Percentiles rank a stretch among this genome's conserved stretches.
These are phyloP conservation scores for Erysimum pusillum DNA, from an alignment of 441 rosid genomes.

Conservation along the genomic window DNA sequence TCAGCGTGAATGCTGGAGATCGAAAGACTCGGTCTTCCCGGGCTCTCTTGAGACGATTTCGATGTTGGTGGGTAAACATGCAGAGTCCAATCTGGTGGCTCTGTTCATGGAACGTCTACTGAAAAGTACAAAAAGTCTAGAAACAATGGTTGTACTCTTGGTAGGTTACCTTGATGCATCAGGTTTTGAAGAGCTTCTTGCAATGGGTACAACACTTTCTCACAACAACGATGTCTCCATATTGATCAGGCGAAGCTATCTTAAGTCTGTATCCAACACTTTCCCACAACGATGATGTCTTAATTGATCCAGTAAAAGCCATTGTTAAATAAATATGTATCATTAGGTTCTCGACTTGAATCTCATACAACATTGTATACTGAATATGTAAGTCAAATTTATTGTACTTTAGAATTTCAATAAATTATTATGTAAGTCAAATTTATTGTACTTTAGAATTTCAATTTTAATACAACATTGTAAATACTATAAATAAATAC, in stretches of 20 bases:
- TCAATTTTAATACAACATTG: too few relatives aligned
- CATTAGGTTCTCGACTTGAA: conserved; percentile 8
- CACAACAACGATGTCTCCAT: conserved; percentile 32
- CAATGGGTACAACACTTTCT: conserved; percentile 40
- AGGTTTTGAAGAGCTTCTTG: conserved; percentile 43
- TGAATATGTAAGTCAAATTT: not conserved
- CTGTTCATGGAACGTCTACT: conserved; percentile 43
- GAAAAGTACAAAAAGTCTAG: conserved; percentile 36
- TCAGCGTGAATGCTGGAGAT: conserved; percentile 42
- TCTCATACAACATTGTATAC: conserved; percentile 11
- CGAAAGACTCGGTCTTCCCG: conserved; percentile 29
- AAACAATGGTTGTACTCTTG: conserved; percentile 42
- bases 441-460: not conserved
- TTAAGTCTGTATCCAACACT: conserved; percentile 19
- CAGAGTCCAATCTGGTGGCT: conserved; percentile 41
- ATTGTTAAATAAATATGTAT: conserved; percentile 29
- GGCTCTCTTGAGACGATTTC: conserved; percentile 41
- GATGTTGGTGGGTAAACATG: conserved; percentile 42
- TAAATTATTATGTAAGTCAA: not conserved
- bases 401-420: not conserved
- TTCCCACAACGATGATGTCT: conserved; percentile 8
- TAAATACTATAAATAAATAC: too few relatives aligned
- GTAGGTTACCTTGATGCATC: conserved; percentile 43
- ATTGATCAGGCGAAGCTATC: conserved; percentile 35
- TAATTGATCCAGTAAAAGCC: not conserved